phyloP scores from a whole-genome alignment of 2,329 filamentous ascomycete species.

The Proliferodiscus dingleyae region DNA sequence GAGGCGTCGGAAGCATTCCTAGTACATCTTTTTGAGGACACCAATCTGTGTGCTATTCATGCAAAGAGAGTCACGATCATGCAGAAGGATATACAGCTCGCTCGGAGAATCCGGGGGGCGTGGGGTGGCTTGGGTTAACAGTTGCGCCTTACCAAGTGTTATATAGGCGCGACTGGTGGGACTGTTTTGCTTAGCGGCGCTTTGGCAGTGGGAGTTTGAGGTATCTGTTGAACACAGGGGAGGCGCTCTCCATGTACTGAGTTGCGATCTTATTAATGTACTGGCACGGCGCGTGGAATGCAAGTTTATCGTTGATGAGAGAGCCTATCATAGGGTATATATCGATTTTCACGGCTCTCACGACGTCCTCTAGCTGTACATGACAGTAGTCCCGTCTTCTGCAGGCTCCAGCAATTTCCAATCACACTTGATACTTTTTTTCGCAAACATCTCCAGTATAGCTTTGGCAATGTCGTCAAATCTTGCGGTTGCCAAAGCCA shows the following conservation, averaged over 20 bases:
- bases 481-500: constrained; percentile 85
- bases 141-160: neutral
- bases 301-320: neutral
- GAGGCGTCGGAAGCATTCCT: constrained; percentile 96
- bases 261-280: neutral
- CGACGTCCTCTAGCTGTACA: constrained; percentile 24
- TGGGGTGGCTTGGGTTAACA: constrained; percentile 63
- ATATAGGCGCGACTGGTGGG: neutral
- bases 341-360: neutral
- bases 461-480: constrained; percentile 80
- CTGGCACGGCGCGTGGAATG: neutral
- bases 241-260: neutral
- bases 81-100: constrained; percentile 97
- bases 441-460: constrained; percentile 70
- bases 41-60: constrained; percentile 93
- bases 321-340: neutral
- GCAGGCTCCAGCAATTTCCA: constrained; percentile 90
- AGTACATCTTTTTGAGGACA: constrained; percentile 93
- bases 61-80: constrained; percentile 96
- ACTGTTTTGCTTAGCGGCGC: constrained; percentile 7
- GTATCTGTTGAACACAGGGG: neutral
- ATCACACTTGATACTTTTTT: constrained; percentile 69
- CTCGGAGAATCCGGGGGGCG: constrained; percentile 70
- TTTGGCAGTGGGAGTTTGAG: constrained; percentile 4
- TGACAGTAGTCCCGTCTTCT: constrained; percentile 49